phyloP scores from a whole-genome alignment of 2,329 filamentous ascomycete genomes.

The Sporothrix pseudoabietina region DNA sequence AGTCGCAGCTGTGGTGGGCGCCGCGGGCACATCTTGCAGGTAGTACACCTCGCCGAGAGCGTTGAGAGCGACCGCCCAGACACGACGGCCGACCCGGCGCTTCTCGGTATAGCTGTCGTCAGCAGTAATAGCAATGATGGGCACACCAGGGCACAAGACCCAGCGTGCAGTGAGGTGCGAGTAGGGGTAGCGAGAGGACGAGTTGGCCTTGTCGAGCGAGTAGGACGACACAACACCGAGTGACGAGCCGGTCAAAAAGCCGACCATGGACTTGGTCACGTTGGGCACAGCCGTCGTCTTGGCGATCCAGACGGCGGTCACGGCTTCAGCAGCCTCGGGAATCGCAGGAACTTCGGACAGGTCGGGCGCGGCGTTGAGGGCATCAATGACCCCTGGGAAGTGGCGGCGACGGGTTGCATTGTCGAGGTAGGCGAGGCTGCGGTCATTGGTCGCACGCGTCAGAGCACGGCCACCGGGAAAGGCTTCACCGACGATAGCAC shows the following conservation, averaged over 20 bases:
- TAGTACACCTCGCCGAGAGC: slow-evolving; percentile 91
- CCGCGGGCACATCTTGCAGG: slow-evolving; percentile 66
- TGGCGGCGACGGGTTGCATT: slow-evolving; percentile 52
- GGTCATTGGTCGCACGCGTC: slow-evolving; percentile 73
- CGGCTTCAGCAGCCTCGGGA: slow-evolving; percentile 67
- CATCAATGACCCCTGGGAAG: not conserved
- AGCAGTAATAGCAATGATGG: slow-evolving; percentile 79
- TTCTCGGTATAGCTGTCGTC: slow-evolving; percentile 79
- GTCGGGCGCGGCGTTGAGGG: slow-evolving; percentile 61
- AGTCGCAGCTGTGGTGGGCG: slow-evolving; percentile 50
- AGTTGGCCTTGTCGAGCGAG: slow-evolving; percentile 64
- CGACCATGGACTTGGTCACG: slow-evolving; percentile 74
- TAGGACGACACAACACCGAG: slow-evolving; percentile 82
- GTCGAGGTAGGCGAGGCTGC: slow-evolving; percentile 73
- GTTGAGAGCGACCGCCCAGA: slow-evolving; percentile 94
- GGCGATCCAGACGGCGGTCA: slow-evolving; percentile 85
- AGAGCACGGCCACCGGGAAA: slow-evolving; percentile 80
- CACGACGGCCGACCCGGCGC: slow-evolving; percentile 67
- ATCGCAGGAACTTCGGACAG: slow-evolving; percentile 65
- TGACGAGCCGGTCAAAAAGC: slow-evolving; percentile 81
- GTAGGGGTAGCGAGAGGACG: slow-evolving; percentile 64
- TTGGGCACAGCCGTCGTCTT: slow-evolving; percentile 74
- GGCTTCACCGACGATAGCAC: slow-evolving; percentile 82
- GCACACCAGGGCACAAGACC: slow-evolving; percentile 84
- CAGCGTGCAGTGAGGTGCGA: slow-evolving; percentile 86